Evolutionary conservation across 108 stramenopile genomes (phyloP).

Genomic region (Nitzschia sp.): DNA sequence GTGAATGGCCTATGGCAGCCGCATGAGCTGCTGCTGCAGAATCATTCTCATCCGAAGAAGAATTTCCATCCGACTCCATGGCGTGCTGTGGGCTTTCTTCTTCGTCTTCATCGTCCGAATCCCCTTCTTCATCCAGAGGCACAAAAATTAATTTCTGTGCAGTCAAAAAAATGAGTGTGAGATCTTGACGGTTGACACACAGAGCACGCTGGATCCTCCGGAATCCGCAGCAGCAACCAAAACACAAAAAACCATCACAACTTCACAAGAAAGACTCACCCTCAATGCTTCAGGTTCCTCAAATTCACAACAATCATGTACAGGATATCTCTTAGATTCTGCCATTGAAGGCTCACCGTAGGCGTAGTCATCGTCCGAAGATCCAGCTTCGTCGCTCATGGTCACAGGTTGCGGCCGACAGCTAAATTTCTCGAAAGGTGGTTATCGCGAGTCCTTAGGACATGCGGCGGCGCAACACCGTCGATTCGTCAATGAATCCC

Average conservation of each 20-base stretch:
- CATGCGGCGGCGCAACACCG: background rate
- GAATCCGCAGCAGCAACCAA: background rate
- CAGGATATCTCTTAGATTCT: constrained; percentile 65
- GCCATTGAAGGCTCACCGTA: constrained; percentile 36
- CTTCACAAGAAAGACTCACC: constrained; percentile 36
- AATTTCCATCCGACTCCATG: constrained; percentile 30
- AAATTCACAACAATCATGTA: constrained; percentile 85
- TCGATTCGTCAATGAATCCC: constrained; percentile 1
- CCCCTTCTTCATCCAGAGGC: constrained; percentile 35
- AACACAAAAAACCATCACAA: background rate
- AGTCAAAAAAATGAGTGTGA: background rate
- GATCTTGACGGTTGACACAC: background rate
- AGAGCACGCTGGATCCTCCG: background rate
- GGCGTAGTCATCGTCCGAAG: constrained; percentile 61
- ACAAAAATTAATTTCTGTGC: constrained; percentile 45
- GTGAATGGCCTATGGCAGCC: constrained; percentile 74
- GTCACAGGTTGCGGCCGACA: constrained; percentile 22
- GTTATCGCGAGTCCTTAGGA: background rate
- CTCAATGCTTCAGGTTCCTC: constrained; percentile 67
- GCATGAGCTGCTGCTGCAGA: constrained; percentile 69
- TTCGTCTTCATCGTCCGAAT: constrained; percentile 22
- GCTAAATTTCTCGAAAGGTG: constrained; percentile 17
- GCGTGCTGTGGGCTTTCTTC: constrained; percentile 25
- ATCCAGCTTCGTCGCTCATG: constrained; percentile 44
- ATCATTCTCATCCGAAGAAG: constrained; percentile 64